Base-by-base conservation (phyloP, 2,329 filamentous ascomycete genomes). In the Trichothecium sympodiale region DNA sequence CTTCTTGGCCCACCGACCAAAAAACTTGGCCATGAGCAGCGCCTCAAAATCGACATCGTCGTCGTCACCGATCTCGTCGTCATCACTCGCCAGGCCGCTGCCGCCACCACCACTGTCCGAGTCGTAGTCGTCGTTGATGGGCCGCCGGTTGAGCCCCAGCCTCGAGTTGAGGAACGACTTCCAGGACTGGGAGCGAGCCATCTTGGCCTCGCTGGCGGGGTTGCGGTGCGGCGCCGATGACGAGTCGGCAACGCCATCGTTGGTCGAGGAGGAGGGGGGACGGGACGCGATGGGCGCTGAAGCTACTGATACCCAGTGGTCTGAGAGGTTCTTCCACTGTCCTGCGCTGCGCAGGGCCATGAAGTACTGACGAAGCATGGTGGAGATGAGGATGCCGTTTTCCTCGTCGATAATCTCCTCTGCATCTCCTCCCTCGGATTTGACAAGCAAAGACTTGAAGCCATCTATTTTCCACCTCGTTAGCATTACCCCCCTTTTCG, bases 331-430 rank as follows among this genome's bases (percentile, higher is more conserved):
- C 40, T 74, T 77, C 87, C 87, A 94, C 48, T 76, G 75, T 14
- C 85, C 83, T 17, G 94, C 61, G 1, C 88, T 80, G 38, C 84
- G 83, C 30, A 94, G 67, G 6, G 79, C 83, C 71, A 94, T 81
- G 58, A 94, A 94, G 57, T 94, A 94, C 53, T 94, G 87, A 10
- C 87, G 76, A 15, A 95, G 67, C 54, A 95, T 79, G 51, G 83
- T 84, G 33, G 82, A 87, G 47, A 94, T 84, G 38, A 94, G 67
- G 13, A 93, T 78, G 4, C 87, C 88, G 46, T 83, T 88, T 53
- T 95, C 87, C 50, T 94, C 86, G 20, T 77, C 78, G 5, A 94
- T 79, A 13, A 94, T 61, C 51, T 88, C 83, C 46, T 86, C 77
- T 2, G 80, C 82, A 4, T 71, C 61, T 13, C 86, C 86, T 17